Evolutionary conservation across 2,329 filamentous ascomycete species (phyloP).

Genomic region (Sodiomyces alkalinus): DNA sequence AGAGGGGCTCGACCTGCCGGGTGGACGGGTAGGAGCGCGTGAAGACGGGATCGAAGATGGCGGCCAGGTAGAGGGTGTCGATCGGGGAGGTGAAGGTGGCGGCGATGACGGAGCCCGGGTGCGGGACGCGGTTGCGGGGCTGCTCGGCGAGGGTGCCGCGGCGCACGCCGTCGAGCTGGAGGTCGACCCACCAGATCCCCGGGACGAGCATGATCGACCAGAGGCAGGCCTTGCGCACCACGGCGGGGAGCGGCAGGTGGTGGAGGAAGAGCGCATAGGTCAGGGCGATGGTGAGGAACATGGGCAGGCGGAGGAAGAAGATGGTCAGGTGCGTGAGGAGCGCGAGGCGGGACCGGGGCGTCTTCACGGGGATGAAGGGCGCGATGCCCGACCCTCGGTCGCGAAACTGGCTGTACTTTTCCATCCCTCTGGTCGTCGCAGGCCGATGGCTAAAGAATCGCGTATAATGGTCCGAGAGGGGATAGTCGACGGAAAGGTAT

Average conservation of each 20-base stretch:
- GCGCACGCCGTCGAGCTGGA: slow-evolving; percentile 95
- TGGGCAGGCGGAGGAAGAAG: slow-evolving; percentile 65
- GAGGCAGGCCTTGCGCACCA: slow-evolving; percentile 64
- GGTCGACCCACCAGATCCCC: slow-evolving; percentile 94
- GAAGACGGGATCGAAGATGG: slow-evolving; percentile 93
- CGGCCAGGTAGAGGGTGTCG: slow-evolving; percentile 85
- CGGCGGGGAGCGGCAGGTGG: slow-evolving; percentile 52
- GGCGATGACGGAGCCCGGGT: slow-evolving; percentile 68
- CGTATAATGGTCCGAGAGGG: too few relatives aligned
- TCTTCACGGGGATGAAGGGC: slow-evolving; percentile 75
- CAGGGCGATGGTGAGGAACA: slow-evolving; percentile 53
- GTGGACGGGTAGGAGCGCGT: slow-evolving; percentile 68
- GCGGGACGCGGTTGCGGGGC: slow-evolving; percentile 58
- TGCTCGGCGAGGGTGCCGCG: slow-evolving; percentile 73
- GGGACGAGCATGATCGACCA: slow-evolving; percentile 82
- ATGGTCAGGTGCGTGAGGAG: slow-evolving; percentile 53
- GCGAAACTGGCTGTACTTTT: slow-evolving; percentile 87
- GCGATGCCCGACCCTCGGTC: slow-evolving; percentile 92
- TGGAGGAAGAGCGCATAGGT: slow-evolving; percentile 72
- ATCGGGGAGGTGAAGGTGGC: slow-evolving; percentile 85
- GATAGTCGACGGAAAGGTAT: too few relatives aligned
- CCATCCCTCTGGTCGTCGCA: slow-evolving; percentile 47
- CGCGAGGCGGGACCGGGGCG: slow-evolving; percentile 46
- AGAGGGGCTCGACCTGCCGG: slow-evolving; percentile 59
- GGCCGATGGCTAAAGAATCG: too few relatives aligned